These are phyloP conservation scores for Mycena indigotica DNA, from an alignment of 768 basidiomycete species.

Conservation along the genomic window DNA sequence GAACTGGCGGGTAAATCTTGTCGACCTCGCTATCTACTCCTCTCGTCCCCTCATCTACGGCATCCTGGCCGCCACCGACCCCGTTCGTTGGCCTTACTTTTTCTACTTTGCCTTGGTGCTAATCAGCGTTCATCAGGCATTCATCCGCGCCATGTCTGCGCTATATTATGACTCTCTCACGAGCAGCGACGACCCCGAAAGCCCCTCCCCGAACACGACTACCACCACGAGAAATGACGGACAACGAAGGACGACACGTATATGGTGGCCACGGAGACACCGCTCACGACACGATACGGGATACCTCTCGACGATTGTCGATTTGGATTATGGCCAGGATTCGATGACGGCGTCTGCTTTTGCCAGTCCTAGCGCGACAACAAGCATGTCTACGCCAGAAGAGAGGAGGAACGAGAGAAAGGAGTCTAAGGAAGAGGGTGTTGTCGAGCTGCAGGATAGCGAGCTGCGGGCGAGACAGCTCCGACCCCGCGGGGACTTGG, in stretches of 20 bases:
- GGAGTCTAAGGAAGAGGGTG: neutral
- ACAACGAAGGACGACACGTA: neutral
- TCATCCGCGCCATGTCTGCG: neutral
- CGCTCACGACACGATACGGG: neutral
- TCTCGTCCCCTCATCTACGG: slow-evolving; percentile 11
- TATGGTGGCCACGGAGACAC: neutral
- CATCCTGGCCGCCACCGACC: slow-evolving; percentile 7
- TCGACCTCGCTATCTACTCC: slow-evolving; percentile 1
- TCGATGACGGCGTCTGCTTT: too few species aligned
- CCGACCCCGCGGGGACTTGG: neutral
- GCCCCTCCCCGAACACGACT: neutral
- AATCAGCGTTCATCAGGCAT: neutral
- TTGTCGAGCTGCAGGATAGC: neutral
- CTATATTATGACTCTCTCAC: too few species aligned
- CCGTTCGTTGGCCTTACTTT: slow-evolving; percentile 1
- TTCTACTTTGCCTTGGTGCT: neutral
- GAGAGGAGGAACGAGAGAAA: neutral
- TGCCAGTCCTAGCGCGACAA: too few species aligned
- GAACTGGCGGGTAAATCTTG: neutral
- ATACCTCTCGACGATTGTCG: neutral
- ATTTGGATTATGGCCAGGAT: neutral
- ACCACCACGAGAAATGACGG: neutral
- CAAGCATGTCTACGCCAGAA: neutral
- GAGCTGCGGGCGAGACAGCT: neutral
- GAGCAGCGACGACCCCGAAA: neutral